Evolutionary conservation across 192 early-diverging fungal genomes (phyloP), one percentile per base, ranked within the genome.

Genomic region (Spizellomyces sp.): DNA sequence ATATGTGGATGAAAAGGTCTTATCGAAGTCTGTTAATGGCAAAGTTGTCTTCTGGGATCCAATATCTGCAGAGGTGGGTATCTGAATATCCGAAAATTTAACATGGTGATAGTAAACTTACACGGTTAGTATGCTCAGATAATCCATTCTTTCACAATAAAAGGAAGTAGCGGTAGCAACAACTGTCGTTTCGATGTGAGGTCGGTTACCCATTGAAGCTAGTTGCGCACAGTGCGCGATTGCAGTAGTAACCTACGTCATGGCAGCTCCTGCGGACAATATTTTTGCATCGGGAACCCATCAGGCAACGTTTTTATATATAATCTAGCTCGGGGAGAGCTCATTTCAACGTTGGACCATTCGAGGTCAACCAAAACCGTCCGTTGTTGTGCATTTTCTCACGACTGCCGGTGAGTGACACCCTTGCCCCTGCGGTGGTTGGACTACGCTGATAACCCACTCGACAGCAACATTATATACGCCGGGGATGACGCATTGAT

Each of bases 401-500:
- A 86, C 44, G 90, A 94, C 76, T 88, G 87, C 73, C 83, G 89
- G 90, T 89, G 83, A 71, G 73, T 27, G 14, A 9, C 10, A 22
- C 17, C 48, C 17, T 54, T 45, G 21, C 41, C 12, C 62, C n/a
- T 1, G 15, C 6, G 17, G 5, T 19, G 45, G 27, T 9, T 3
- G 27, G 6, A 46, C 7, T 41, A 50, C 44, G 45, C 47, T 52
- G 43, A 21, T 60, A 63, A 27, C 56, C 43, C 41, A 4, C 43
- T n/a, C 19, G 9, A 5, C 71, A 89, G 88, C 45, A 87, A 88
- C 52, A 79, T 95, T 9, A 74, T 92, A 8, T 90, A 87, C 54
- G 87, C 85, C 36, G 89, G 91, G 48, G 91, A 92, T 48, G 92
- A 90, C 42, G 87, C 89, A 0, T 91, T 92, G 69, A 87, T 95